Conservation (phyloP, 176 grass and related monocot species). For the Bromus sterilis region DNA sequence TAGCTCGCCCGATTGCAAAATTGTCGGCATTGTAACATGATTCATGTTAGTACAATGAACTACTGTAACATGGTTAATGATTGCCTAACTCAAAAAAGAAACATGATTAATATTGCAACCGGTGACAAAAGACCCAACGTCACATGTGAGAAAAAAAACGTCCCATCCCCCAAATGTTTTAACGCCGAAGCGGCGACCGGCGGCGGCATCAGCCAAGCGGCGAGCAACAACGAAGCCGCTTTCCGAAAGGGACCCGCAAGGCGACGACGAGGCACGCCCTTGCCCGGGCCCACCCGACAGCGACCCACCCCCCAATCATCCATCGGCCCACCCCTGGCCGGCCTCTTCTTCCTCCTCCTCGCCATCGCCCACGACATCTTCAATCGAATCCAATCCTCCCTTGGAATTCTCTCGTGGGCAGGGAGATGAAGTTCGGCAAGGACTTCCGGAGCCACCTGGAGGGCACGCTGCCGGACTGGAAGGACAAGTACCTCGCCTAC, state of each 20-base stretch:
- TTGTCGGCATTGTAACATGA: too few relatives aligned
- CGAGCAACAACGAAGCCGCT: neutral
- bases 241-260: conserved; percentile 14
- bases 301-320: conserved; percentile 3
- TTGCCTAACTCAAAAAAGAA: too few relatives aligned
- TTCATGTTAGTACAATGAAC: too few relatives aligned
- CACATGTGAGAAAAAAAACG: too few relatives aligned
- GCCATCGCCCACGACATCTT: neutral
- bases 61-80: too few relatives aligned
- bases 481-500: conserved; percentile 93
- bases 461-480: conserved; percentile 88
- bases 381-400: too few relatives aligned
- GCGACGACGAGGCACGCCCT: neutral
- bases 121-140: too few relatives aligned
- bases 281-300: neutral
- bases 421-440: conserved; percentile 84
- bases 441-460: conserved; percentile 94
- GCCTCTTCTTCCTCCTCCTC: neutral
- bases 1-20: too few relatives aligned
- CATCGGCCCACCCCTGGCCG: neutral
- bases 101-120: too few relatives aligned
- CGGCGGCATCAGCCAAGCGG: neutral
- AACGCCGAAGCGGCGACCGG: neutral
- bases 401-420: neutral
- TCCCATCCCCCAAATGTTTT: neutral